Evolutionary conservation across 306 rosid species (phyloP), one percentile per base, ranked within the genome.

Genomic region (Carpinus viminea): DNA sequence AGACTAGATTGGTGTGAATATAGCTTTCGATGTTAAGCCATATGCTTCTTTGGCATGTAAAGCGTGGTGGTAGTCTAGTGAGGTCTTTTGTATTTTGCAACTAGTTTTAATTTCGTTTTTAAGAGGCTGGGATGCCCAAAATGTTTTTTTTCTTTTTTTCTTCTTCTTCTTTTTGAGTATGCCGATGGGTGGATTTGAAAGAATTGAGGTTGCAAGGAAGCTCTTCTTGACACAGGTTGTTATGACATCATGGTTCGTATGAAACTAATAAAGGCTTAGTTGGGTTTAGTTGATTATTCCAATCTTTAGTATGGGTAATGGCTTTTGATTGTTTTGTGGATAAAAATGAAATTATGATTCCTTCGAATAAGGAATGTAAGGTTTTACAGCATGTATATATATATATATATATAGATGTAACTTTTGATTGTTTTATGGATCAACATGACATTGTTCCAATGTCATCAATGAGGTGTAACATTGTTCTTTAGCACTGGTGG

Each of bases 401-500:
- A 55, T 53, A 31, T 31, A 24, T 24, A 24, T 24, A 24, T 24
- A 2, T 31, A 28, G 69, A 45, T 81, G 53, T 61, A 62, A 78
- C 69, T 54, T n/a, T 45, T 60, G 38, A 73, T 52, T 26, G 70
- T 79, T 78, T 18, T 68, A 3, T 11, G 21, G 9, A 54, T 43
- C 34, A 53, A 79, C 26, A 20, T 9, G 7, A 36, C 15, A 21
- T 36, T 73, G 62, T 79, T 70, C n/a, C 24, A 54, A 21, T 65
- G 55, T 76, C 66, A 54, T 43, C 18, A 16, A 60, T 54, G 52
- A 62, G 74, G 73, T 75, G 50, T 71, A 51, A 51, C 62, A 8
- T 54, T 72, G 54, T 75, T 38, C 79, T 34, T 52, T 15, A 71
- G 26, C 68, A 70, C 62, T 59, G 36, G 68, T 62, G 38, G 28